Percentiles rank a stretch among this genome's conserved stretches.
Evolutionary conservation across 1,139 yeast species (phyloP).

Genomic region (Scheffersomyces stambukii): DNA sequence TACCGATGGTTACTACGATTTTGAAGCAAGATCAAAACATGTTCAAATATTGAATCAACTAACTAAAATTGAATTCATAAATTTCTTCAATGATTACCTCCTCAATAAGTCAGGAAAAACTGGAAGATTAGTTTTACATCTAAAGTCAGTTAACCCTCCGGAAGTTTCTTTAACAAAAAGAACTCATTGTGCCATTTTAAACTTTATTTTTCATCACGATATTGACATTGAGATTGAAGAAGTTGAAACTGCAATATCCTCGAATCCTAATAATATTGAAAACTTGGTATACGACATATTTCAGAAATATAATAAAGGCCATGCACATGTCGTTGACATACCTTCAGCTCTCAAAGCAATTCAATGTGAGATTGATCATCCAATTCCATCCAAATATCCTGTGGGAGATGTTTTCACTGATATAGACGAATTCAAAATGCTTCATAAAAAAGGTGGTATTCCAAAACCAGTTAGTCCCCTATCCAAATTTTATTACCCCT

Average conservation of each 20-base stretch:
- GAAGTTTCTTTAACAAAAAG: conserved; percentile 19
- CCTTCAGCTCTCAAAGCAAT: conserved; percentile 11
- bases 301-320: conserved; percentile 6
- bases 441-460: conserved; percentile 22
- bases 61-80: conserved; percentile 53
- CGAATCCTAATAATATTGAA: conserved; percentile 14
- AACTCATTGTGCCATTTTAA: conserved; percentile 23
- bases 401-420: conserved; percentile 18
- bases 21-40: conserved; percentile 52
- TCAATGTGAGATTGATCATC: conserved; percentile 12
- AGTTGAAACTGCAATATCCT: conserved; percentile 22
- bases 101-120: conserved; percentile 29
- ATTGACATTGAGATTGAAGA: conserved; percentile 23
- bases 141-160: conserved; percentile 55
- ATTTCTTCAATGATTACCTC: conserved; percentile 50
- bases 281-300: conserved; percentile 12
- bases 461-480: conserved; percentile 33
- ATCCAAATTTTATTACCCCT: conserved; percentile 27
- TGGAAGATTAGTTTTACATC: conserved; percentile 58
- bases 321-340: conserved; percentile 1
- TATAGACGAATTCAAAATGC: conserved; percentile 22
- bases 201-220: conserved; percentile 21
- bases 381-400: conserved; percentile 27
- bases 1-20: conserved; percentile 74
- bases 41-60: conserved; percentile 53